These are phyloP conservation scores for Dianthus caryophyllus DNA, from an alignment of 148 eudicot genomes.

Conservation along the genomic window DNA sequence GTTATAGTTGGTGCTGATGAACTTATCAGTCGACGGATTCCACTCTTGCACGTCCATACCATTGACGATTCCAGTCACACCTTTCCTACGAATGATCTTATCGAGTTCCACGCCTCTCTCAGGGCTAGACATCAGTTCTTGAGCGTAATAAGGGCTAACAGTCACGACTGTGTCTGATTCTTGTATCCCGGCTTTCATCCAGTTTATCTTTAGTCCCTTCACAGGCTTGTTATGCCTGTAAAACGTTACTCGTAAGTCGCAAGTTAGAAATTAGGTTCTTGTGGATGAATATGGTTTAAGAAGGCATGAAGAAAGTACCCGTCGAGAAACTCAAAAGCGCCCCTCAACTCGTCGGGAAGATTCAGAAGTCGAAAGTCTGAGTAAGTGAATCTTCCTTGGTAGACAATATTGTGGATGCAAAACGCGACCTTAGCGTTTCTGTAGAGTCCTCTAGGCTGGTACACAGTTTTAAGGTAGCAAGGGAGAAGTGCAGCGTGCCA, in stretches of 20 bases:
- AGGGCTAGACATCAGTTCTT: constrained; percentile 55
- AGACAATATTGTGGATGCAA: constrained; percentile 96
- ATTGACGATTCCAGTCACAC: constrained; percentile 64
- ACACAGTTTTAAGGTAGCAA: constrained; percentile 68
- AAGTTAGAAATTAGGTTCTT: not conserved
- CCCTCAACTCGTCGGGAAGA: constrained; percentile 51
- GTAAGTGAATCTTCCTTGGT: constrained; percentile 82
- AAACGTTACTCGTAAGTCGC: not conserved
- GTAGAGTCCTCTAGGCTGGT: constrained; percentile 64
- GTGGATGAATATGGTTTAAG: not conserved
- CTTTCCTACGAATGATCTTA: constrained; percentile 34
- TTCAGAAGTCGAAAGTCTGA: constrained; percentile 62
- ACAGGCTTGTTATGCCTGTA: constrained; percentile 66
- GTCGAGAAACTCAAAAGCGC: constrained; percentile 72
- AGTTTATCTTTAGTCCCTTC: constrained; percentile 75
- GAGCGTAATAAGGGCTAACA: constrained; percentile 82
- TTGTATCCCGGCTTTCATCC: constrained; percentile 87
- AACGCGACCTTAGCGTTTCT: constrained; percentile 75
- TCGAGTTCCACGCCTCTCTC: constrained; percentile 84
- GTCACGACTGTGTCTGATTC: constrained; percentile 62
- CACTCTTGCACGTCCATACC: constrained; percentile 95
- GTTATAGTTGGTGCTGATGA: constrained; percentile 48
- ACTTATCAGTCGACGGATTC: constrained; percentile 71
- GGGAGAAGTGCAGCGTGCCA: constrained; percentile 95
- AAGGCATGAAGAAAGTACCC: constrained; percentile 40